Percentiles rank a stretch among this genome's conserved stretches.
Conservation (phyloP, 768 basidiomycete genomes). For the Boletus subcaerulescens region DNA sequence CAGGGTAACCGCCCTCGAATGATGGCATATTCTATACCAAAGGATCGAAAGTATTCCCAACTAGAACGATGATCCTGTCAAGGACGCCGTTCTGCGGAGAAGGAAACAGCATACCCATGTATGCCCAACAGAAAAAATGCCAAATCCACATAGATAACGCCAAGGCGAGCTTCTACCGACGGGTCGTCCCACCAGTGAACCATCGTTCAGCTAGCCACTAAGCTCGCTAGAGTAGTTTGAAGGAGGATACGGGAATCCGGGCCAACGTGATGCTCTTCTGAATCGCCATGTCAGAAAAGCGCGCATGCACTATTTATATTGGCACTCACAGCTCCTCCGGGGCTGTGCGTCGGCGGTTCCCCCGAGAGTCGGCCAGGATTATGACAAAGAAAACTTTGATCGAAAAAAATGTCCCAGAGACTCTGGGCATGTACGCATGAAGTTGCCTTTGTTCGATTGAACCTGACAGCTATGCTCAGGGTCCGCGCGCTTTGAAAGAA, state of each 20-base stretch:
- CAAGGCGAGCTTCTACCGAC: background rate
- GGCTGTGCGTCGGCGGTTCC: no score
- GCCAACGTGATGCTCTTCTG: no score
- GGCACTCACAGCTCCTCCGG: background rate
- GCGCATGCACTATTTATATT: background rate
- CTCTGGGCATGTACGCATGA: no score
- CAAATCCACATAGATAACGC: background rate
- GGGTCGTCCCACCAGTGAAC: constrained; percentile 18
- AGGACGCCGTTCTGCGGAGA: background rate
- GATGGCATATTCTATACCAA: constrained; percentile 20
- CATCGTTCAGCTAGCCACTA: constrained; percentile 7
- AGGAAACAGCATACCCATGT: constrained; percentile 12
- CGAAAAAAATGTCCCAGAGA: no score
- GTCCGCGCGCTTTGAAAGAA: no score
- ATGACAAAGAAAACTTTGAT: no score
- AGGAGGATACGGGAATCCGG: background rate
- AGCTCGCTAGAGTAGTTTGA: background rate
- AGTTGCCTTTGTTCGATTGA: no score
- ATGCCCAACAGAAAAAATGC: constrained; percentile 15
- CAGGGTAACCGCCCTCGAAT: constrained; percentile 19
- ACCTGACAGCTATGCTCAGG: no score
- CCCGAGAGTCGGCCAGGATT: no score
- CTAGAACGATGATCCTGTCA: constrained; percentile 3
- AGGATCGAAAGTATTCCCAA: constrained; percentile 24
- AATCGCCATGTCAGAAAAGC: no score